Evolutionary conservation across 208 protist genomes (phyloP), one percentile per base, ranked within the genome.

Genomic region (Trypanosoma caninum): DNA sequence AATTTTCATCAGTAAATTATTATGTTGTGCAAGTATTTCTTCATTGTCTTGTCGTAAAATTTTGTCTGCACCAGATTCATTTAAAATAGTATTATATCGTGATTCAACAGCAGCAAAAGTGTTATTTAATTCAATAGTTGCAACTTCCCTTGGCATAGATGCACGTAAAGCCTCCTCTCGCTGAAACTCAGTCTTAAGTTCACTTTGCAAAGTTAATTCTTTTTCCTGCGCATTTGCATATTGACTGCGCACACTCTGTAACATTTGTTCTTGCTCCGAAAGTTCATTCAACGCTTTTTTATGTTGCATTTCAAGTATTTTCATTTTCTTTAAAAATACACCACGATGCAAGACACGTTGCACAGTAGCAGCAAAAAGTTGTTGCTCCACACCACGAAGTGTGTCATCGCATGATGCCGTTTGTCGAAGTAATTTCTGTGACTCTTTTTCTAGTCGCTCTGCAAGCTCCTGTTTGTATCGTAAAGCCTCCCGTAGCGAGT

Each of bases 401-500:
- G 62, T 62, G 16, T 66, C 54, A 23, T 78, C 45, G 28, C 45
- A 57, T 41, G 80, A 82, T 11, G 40, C 55, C n/a, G 77, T 58
- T 13, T 72, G 62, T 47, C 76, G 79, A 34, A 57, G 41, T 51
- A 91, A 56, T 28, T 18, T 44, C 18, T 46, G 52, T 7, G 78
- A 75, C 41, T 94, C 80, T 27, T 62, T 60, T 56, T 80, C 80
- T 28, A 90, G 67, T 44, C 65, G 62, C 69, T 87, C 80, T 1
- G 83, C 80, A 35, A 59, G 47, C 28, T 80, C 72, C 58, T 87
- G 69, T 73, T 94, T 94, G 23, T 74, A 57, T 28, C 73, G 73
- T 40, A 94, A 76, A 6, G 84, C 78, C 47, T 91, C 78, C 6
- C 80, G 72, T 6, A 94, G 78, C 10, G 70, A 80, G 53, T 94